Percentiles rank a stretch among this genome's conserved stretches.
phyloP scores from a whole-genome alignment of 257 asterid species.

The Penstemon newberryi region DNA sequence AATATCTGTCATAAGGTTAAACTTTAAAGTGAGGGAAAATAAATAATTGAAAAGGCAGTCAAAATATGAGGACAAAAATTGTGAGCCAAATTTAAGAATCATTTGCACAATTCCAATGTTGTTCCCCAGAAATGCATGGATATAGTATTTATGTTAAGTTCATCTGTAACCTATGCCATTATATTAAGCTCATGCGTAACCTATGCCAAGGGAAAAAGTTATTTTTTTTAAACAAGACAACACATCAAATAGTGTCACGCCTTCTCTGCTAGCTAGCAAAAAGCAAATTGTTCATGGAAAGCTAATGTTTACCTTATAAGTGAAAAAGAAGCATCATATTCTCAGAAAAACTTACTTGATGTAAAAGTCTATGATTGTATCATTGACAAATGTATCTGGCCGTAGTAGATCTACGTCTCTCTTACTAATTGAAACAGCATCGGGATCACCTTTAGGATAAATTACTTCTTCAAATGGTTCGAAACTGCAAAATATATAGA shows the following conservation, averaged over 20 bases:
- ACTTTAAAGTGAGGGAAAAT: slow-evolving; percentile 25
- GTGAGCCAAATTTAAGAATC: slow-evolving; percentile 18
- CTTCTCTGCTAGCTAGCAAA: slow-evolving; percentile 9
- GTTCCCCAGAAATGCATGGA: slow-evolving; percentile 13
- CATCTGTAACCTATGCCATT: slow-evolving; percentile 9
- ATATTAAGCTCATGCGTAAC: slow-evolving; percentile 9
- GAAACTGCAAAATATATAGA: slow-evolving; percentile 52
- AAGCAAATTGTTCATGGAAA: slow-evolving; percentile 13
- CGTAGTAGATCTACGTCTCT: slow-evolving; percentile 82
- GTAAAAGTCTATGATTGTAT: slow-evolving; percentile 89
- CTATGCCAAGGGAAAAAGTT: slow-evolving; percentile 14
- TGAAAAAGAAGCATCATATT: slow-evolving; percentile 11
- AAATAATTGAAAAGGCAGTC: not conserved
- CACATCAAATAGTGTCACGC: slow-evolving; percentile 12
- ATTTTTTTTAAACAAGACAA: slow-evolving; percentile 19
- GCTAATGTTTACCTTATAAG: not conserved
- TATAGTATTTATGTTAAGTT: slow-evolving; percentile 12
- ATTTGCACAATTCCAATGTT: slow-evolving; percentile 21
- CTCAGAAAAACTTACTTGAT: slow-evolving; percentile 65
- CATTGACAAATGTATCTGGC: slow-evolving; percentile 91
- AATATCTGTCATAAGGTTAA: slow-evolving; percentile 54
- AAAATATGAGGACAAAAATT: slow-evolving; percentile 17
- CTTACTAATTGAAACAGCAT: slow-evolving; percentile 84
- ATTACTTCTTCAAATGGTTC: slow-evolving; percentile 77
- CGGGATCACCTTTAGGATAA: slow-evolving; percentile 89